These are phyloP conservation scores for Hypoxylon sp. DNA, from an alignment of 2,329 filamentous ascomycete species.

Conservation along the genomic window DNA sequence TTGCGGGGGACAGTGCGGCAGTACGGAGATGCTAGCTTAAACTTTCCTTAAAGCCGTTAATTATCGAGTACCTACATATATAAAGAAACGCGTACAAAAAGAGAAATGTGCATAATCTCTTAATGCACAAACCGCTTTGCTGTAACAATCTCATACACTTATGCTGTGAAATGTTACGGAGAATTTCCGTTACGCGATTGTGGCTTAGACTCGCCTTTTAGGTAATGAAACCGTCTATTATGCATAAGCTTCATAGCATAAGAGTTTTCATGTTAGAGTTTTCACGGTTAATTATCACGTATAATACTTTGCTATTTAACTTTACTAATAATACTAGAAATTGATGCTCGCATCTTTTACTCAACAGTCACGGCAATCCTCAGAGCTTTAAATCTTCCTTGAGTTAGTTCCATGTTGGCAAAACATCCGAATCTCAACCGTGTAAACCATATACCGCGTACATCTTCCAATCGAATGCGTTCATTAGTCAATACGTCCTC, in stretches of 20 bases:
- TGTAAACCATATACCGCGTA: not conserved
- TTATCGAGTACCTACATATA: not conserved
- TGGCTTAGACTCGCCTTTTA: not conserved
- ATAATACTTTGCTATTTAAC: not conserved
- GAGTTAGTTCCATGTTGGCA: too few species aligned
- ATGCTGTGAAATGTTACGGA: not conserved
- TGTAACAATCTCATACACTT: not conserved
- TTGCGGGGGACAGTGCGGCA: slow-evolving; percentile 25
- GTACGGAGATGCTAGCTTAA: not conserved
- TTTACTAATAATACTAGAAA: not conserved
- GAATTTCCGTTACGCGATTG: not conserved
- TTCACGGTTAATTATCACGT: too few species aligned
- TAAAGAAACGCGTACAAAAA: not conserved
- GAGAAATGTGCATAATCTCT: not conserved
- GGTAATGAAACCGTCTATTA: too few species aligned
- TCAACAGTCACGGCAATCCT: not conserved
- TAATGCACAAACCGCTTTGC: not conserved
- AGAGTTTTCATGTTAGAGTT: not conserved
- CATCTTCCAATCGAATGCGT: not conserved
- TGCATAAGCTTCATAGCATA: too few species aligned
- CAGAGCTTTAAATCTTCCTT: not conserved
- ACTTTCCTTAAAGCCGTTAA: not conserved
- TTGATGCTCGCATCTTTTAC: not conserved
- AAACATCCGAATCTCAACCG: not conserved
- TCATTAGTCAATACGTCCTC: slow-evolving; percentile 13